Base-by-base conservation (phyloP, 306 rosid species). In the Cicer pinnatifidum region DNA sequence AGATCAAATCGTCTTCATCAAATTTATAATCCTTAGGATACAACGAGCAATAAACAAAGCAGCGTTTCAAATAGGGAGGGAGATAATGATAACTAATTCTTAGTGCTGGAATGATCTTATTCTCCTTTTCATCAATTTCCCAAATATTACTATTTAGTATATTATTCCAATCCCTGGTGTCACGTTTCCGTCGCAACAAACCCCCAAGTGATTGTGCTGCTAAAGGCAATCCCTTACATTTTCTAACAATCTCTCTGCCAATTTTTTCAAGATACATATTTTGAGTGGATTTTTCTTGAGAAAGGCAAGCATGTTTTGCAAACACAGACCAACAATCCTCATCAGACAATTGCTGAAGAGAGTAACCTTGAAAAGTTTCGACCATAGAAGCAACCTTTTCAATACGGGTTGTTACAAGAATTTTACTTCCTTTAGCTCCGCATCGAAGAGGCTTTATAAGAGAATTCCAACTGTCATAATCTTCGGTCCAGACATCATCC, bases 141-240 rank as follows among this genome's bases (percentile, higher is more conserved):
- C 82, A 73, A 6, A 82, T 17, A 2, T 68, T 61, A 40, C 19
- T 60, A 9, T 78, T 57, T 2, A 73, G 13, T 61, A 82, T 17
- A 9, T 2, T 37, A 11, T 45, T n/a, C 77, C 77, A 82, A 10
- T 78, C 52, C 1, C 0, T 39, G 4, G 8, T 13, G 48, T 52
- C 59, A 13, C 1, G 37, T 11, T 45, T 68, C 0, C 37, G 4
- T 2, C 58, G 70, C 23, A 82, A 39, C 37, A 82, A 64, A 6
- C 77, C 69, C 9, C 80, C 78, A 23, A 69, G 51, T 0, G 71
- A 23, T 37, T 70, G 62, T 9, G 75, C 75, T 1, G 80, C 84
- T 44, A 83, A 19, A 1, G 86, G 86, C 40, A 83, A 38, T 1
- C 86, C 86, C 52, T 53, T 46, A 9, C 83, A 78, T 12, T 62